Evolutionary conservation across 106 monocot genomes (phyloP).

Genomic region (Narthecium ossifragum): DNA sequence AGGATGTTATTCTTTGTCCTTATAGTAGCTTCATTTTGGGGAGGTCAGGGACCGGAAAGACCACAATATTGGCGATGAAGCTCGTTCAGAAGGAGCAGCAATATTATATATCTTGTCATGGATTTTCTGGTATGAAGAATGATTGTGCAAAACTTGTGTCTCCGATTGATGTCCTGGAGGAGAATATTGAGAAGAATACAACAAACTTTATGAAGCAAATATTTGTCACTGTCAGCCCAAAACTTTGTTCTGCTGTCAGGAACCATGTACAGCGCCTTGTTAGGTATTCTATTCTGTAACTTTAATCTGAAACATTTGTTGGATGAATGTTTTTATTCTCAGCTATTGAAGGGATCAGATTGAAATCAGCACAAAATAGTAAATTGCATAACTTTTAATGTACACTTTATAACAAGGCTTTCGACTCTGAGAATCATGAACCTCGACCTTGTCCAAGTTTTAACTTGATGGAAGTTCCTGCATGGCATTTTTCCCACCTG

Average conservation of each 20-base stretch:
- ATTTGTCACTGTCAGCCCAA: conserved; percentile 30
- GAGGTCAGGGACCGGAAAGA: conserved; percentile 30
- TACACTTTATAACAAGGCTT: too few species aligned
- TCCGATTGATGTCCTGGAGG: background rate
- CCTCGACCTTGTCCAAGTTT: too few species aligned
- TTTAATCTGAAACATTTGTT: too few species aligned
- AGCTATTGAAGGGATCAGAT: too few species aligned
- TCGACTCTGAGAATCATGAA: too few species aligned
- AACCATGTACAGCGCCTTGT: conserved; percentile 10
- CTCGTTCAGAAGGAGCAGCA: conserved; percentile 25
- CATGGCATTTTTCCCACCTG: too few species aligned
- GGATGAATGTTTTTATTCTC: too few species aligned
- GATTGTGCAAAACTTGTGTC: background rate
- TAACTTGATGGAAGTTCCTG: too few species aligned
- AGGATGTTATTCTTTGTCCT: conserved; percentile 14
- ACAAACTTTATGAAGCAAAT: conserved; percentile 7
- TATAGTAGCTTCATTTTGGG: conserved; percentile 24
- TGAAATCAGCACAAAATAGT: too few species aligned
- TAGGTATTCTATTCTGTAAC: conserved; percentile 16
- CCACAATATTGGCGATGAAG: conserved; percentile 24
- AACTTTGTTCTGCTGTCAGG: conserved; percentile 20
- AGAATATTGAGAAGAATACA: background rate
- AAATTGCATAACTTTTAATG: too few species aligned
- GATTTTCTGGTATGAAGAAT: background rate
- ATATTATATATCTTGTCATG: conserved; percentile 7